Percentiles rank a stretch among this genome's conserved stretches.
Conservation (phyloP, 192 early-diverging fungal species). For the Chytriomyces hyalinus region DNA sequence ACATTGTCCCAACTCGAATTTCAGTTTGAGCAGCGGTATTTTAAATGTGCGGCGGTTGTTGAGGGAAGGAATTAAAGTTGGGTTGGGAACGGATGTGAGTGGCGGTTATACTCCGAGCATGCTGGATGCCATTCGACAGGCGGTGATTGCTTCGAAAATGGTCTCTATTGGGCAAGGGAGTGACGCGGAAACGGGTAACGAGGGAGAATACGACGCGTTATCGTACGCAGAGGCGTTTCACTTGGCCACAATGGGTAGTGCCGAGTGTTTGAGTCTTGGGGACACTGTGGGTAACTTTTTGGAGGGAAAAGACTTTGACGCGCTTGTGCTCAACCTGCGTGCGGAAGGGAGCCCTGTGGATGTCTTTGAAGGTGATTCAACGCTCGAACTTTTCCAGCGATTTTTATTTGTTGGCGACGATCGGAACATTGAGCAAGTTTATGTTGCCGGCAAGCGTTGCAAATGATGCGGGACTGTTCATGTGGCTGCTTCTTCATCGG, state of each 20-base stretch:
- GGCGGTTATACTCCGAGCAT: conserved; percentile 88
- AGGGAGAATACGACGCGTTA: conserved; percentile 55
- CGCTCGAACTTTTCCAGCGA: conserved; percentile 72
- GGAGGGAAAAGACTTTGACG: conserved; percentile 91
- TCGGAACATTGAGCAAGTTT: conserved; percentile 81
- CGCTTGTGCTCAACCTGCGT: conserved; percentile 69
- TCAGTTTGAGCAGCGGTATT: conserved; percentile 79
- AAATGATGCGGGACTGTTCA: neutral
- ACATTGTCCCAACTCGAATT: conserved; percentile 94
- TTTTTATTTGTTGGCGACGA: conserved; percentile 93
- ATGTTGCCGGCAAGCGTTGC: conserved; percentile 67
- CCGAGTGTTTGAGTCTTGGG: conserved; percentile 75
- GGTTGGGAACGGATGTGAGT: conserved; percentile 91
- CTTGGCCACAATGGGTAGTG: conserved; percentile 91
- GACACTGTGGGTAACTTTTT: conserved; percentile 81
- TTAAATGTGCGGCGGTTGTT: conserved; percentile 80
- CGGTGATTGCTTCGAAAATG: conserved; percentile 77
- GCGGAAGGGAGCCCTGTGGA: conserved; percentile 22
- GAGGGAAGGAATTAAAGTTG: conserved; percentile 77
- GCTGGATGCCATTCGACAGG: conserved; percentile 84
- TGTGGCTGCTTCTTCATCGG: no score
- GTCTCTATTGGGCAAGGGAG: conserved; percentile 47
- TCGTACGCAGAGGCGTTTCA: conserved; percentile 76
- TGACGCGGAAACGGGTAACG: neutral
- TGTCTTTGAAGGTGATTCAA: conserved; percentile 36